These are phyloP conservation scores for Penicillium odoratum DNA, from an alignment of 495 filamentous ascomycete genomes.

Conservation along the genomic window DNA sequence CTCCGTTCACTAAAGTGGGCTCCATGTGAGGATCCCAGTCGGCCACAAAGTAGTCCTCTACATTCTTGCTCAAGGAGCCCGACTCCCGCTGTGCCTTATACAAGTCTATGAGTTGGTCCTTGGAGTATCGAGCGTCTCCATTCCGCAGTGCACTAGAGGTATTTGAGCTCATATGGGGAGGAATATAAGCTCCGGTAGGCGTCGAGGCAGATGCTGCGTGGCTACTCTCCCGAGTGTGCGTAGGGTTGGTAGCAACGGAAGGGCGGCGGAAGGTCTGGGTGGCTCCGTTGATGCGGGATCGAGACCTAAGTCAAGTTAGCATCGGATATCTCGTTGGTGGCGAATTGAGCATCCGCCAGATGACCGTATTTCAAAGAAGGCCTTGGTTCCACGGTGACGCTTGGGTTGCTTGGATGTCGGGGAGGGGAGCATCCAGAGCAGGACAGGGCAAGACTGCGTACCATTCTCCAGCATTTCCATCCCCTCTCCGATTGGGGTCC, in stretches of 20 bases:
- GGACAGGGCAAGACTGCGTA: slow-evolving; percentile 33
- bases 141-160: slow-evolving; percentile 51
- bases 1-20: slow-evolving; percentile 60
- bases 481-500: slow-evolving; percentile 53
- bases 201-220: slow-evolving; percentile 51
- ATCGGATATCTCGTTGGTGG: slow-evolving; percentile 10
- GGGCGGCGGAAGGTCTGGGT: slow-evolving; percentile 85
- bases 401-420: slow-evolving; percentile 7
- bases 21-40: slow-evolving; percentile 73
- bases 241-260: slow-evolving; percentile 66
- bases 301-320: slow-evolving; percentile 51
- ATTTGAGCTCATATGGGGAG: slow-evolving; percentile 59
- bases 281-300: slow-evolving; percentile 70
- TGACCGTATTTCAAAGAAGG: background rate
- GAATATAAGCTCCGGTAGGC: slow-evolving; percentile 58
- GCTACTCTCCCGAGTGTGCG: slow-evolving; percentile 49
- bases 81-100: slow-evolving; percentile 61
- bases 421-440: background rate
- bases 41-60: slow-evolving; percentile 69
- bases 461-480: slow-evolving; percentile 59
- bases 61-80: slow-evolving; percentile 58
- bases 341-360: slow-evolving; percentile 8
- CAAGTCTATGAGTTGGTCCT: slow-evolving; percentile 78
- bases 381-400: background rate
- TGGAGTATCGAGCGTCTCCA: slow-evolving; percentile 71